phyloP scores from a whole-genome alignment of 164 flowering plant genomes.

The Stephania cephalantha region DNA sequence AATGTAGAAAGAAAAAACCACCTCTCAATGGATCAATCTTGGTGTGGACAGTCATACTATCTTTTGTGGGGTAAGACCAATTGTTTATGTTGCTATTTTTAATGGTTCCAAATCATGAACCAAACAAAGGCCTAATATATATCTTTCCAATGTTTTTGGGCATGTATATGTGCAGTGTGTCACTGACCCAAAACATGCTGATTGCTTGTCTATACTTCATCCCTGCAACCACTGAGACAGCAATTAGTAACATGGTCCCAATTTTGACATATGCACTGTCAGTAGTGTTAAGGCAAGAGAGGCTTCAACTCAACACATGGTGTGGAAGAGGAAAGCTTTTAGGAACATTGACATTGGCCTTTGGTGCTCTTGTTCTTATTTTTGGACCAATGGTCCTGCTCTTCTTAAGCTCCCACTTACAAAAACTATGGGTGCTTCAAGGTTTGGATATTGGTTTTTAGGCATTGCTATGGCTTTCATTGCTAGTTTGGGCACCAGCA shows the following conservation, averaged over 20 bases:
- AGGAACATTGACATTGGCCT: neutral
- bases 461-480: neutral
- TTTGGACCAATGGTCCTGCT: neutral
- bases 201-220: too few species aligned
- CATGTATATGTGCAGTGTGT: too few species aligned
- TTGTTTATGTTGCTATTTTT: too few species aligned
- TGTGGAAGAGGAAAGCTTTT: slow-evolving; percentile 3
- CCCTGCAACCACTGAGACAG: neutral
- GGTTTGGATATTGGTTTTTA: neutral
- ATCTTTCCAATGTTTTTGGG: too few species aligned
- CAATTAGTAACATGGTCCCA: neutral
- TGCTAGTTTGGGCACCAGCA: too few species aligned
- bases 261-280: neutral
- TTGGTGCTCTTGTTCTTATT: neutral
- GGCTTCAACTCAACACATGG: neutral
- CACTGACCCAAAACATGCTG: too few species aligned
- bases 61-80: too few species aligned
- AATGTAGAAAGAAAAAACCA: too few species aligned
- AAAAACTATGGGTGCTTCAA: neutral
- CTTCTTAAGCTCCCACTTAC: neutral
- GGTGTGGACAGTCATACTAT: too few species aligned
- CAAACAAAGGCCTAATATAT: too few species aligned
- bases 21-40: too few species aligned
- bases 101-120: too few species aligned
- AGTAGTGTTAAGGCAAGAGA: neutral